Evolutionary conservation across 306 rosid species (phyloP).

Genomic region (Malus fusca): DNA sequence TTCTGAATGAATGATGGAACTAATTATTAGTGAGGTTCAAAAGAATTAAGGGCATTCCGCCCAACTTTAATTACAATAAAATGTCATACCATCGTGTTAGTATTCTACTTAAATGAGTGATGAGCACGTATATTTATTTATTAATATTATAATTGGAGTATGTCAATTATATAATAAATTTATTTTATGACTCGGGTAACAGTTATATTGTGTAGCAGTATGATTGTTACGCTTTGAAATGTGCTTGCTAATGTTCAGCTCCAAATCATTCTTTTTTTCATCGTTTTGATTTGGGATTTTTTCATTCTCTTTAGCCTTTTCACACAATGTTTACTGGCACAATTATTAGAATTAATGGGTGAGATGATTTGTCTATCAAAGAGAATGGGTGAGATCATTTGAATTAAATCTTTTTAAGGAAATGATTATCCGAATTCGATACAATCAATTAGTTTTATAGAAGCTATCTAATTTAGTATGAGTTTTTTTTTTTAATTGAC

Average conservation of each 20-base stretch:
- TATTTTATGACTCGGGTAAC: too few relatives aligned
- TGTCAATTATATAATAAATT: too few relatives aligned
- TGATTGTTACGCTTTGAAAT: too few relatives aligned
- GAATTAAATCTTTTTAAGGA: neutral
- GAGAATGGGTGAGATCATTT: neutral
- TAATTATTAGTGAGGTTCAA: too few relatives aligned
- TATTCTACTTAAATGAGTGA: too few relatives aligned
- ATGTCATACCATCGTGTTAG: too few relatives aligned
- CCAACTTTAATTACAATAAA: too few relatives aligned
- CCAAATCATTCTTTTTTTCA: neutral
- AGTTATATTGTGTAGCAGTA: too few relatives aligned
- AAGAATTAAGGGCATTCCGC: too few relatives aligned
- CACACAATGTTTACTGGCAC: neutral
- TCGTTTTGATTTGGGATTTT: neutral
- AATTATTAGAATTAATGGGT: neutral
- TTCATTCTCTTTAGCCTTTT: neutral
- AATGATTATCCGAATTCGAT: neutral
- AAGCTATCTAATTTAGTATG: neutral
- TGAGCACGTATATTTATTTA: too few relatives aligned
- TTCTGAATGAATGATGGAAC: fast-evolving
- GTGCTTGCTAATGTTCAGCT: neutral
- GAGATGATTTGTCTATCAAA: neutral
- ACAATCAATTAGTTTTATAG: neutral
- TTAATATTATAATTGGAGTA: too few relatives aligned
- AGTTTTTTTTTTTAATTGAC: too few relatives aligned